Base-by-base conservation (phyloP, 176 grass and related monocot genomes). In the Typha latifolia region DNA sequence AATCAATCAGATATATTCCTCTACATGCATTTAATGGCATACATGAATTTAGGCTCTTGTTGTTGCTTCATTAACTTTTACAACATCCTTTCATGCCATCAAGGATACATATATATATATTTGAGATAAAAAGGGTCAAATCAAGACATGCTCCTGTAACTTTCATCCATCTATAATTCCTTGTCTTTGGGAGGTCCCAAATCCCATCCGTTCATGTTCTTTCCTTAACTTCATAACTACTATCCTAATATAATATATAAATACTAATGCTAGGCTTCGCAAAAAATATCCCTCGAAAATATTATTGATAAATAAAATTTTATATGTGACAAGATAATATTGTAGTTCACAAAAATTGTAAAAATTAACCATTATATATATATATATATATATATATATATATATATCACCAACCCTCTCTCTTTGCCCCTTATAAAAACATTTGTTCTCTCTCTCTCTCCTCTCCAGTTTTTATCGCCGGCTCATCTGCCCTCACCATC, bases 1-100 rank as follows among this genome's bases (percentile, higher is more conserved):
- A 51, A 74, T 78, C 82, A 94, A 89, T 85, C 85, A 89, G 89
- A 79, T 84, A 78, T 74, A 74, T 82, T 79, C 71, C 72, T 69
- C 16, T 84, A 52, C 37, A 61, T 68, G 76, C 81, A 91, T 84
- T 91, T 31, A 79, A 79, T 82, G 8, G 22, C 59, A 47, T 15
- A 50, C 64, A 72, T 66, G 49, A 76, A 65, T 62, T 74, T 49
- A 52, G 26, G 43, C n/a, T 69, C 68, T 48, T 75, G 22, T 74
- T 74, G 12, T 22, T 63, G 62, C 74, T 50, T 59, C 53, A 79
- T 83, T 52, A 67, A 66, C 22, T 80, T 70, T 49, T 19, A n/a
- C n/a, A 53, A 53, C 4, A 15, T 53, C 14, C 12, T 53, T 53
- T 53, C 14, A 15, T 5, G n/a, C 51, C 51, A 26, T 34, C 1